phyloP scores from a whole-genome alignment of 2,329 filamentous ascomycete species.

The Colletotrichum chlorophyti region DNA sequence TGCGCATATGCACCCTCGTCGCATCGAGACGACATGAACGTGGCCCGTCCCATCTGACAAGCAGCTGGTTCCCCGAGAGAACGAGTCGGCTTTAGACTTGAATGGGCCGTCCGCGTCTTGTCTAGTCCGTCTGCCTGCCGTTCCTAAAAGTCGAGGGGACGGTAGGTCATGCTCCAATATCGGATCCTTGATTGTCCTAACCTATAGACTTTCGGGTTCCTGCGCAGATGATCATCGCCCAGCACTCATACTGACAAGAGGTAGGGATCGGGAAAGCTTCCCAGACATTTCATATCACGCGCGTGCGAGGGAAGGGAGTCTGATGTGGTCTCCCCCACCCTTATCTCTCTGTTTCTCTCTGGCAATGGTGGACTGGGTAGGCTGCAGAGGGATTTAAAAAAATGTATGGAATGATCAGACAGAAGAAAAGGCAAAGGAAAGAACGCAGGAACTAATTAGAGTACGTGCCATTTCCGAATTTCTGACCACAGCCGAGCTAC shows the following conservation, averaged over 20 bases:
- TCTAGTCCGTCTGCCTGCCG: not conserved
- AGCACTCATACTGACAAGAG: constrained; percentile 7
- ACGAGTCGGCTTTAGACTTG: not conserved
- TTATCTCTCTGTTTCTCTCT: constrained; percentile 1
- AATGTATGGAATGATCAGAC: too few relatives aligned
- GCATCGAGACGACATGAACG: constrained; percentile 23
- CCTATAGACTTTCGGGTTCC: constrained; percentile 35
- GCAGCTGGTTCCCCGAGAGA: constrained; percentile 4
- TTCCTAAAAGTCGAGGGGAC: too few relatives aligned
- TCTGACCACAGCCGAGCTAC: too few relatives aligned
- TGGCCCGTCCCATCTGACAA: constrained; percentile 28
- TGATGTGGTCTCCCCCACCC: too few relatives aligned
- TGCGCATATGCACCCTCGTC: too few relatives aligned
- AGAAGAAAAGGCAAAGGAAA: not conserved
- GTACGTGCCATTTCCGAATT: too few relatives aligned
- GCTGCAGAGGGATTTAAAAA: too few relatives aligned
- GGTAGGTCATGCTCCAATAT: too few relatives aligned
- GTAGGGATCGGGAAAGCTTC: not conserved
- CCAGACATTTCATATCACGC: constrained; percentile 9
- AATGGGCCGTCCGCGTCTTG: not conserved
- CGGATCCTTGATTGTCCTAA: not conserved
- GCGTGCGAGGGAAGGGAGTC: constrained; percentile 1
- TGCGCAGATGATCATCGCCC: constrained; percentile 38
- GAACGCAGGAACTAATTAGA: too few relatives aligned
- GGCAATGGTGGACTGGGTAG: not conserved